Evolutionary conservation across 345 rosid species (phyloP), one percentile per base, ranked within the genome.

Genomic region (Bruguiera sexangula): DNA sequence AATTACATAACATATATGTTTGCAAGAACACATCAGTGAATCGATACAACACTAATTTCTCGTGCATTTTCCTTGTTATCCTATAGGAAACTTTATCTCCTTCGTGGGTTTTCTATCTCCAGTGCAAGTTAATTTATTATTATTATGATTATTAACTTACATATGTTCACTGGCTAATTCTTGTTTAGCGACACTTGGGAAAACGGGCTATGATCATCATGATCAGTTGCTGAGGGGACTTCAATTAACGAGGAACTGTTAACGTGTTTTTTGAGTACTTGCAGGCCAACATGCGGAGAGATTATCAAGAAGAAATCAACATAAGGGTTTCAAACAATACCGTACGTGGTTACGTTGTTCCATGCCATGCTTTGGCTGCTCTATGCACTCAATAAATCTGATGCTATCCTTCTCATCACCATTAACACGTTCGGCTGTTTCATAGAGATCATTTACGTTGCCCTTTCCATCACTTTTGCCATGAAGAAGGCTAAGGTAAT

Each of bases 251-350:
- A 36, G 39, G 46, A 37, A 37, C 46, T 1, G 13, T 37, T 37
- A 9, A 9, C 46, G 9, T 37, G 13, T 37, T 9, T 37, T 37
- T 37, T 8, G 13, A 8, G 43, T 37, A 8, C 7, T 66, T 75
- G 56, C 78, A 90, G 96, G 62, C 89, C 96, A 72, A 88, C 96
- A 13, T 88, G 88, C 69, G 67, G 75, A 27, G 81, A 87, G 75
- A 77, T 90, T 6, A 77, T 75, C 63, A 90, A 82, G 87, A 85
- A 83, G 78, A 90, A 90, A 80, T 84, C 88, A n/a, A 87, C 92
- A 4, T 88, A 90, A 83, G 96, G 83, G 29, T 90, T 88, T 63
- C 88, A 87, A 32, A 85, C 92, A 55, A 58, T 87, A 53, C 96
- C 96, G 0, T 90, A 88, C 56, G 73, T 82, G 65, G 87, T 82